Evolutionary conservation across 257 asterid species (phyloP), one percentile per base, ranked within the genome.

Genomic region (Solanum ossicruentum): DNA sequence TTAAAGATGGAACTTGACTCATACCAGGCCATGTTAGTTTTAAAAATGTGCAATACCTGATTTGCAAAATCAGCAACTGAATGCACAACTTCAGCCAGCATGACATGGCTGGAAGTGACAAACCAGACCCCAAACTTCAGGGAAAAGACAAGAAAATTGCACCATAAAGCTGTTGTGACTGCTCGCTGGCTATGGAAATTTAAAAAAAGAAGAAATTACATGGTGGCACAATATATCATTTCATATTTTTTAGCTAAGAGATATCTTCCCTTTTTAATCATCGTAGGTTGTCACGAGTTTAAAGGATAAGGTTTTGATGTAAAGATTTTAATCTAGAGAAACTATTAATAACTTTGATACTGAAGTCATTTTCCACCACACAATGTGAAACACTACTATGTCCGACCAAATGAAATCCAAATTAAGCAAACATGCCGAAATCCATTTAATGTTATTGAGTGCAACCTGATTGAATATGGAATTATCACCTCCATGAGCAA

Each of bases 81-180:
- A 92, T 97, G 99, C 80, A 97, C 94, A 84, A 90, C 91, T 90
- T 97, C 99, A 87, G 99, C 99, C 85, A 97, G 90, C 86, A 97
- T 91, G 87, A 97, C 99, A 88, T 95, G 99, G 91, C 99, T 97
- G 83, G 98, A 93, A 87, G 96, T 94, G 88, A 88, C 92, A 66
- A 92, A 85, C 99, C 99, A 97, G 87, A 97, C 98, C 85, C 98
- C 98, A 90, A 97, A 93, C 89, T 97, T 97, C 90, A 97, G 98
- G 85, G 98, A 95, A 82, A 97, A 97, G 60, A 97, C 98, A 85
- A 95, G 94, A 87, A 97, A 97, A 93, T 97, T 97, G 97, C 99
- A 97, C 92, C 98, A 97, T 45, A 97, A 90, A 83, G 99, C 99
- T 32, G 93, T 97, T 88, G 97, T 93, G 88, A 97, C 99, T 57